phyloP scores from a whole-genome alignment of 768 basidiomycete species.

The Leucosporidium creatinivorum region DNA sequence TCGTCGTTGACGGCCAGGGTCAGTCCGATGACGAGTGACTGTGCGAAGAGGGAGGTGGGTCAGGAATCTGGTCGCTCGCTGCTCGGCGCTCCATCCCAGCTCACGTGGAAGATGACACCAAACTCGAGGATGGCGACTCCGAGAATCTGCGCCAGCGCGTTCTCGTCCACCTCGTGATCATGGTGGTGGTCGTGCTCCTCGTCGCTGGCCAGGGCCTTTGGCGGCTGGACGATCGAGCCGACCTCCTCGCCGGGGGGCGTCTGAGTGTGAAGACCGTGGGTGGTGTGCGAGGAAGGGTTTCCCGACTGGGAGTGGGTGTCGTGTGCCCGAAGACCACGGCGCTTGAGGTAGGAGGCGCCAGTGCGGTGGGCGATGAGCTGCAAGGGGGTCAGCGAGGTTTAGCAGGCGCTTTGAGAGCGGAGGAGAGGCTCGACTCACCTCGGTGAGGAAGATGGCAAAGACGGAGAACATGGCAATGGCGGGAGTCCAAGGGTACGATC shows the following conservation, averaged over 20 bases:
- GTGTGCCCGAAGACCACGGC: neutral
- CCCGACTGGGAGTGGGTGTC: neutral
- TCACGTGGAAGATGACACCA: conserved; percentile 38
- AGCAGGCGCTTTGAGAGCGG: too few species aligned
- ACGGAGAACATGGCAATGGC: neutral
- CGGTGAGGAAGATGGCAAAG: neutral
- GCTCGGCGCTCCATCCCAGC: too few species aligned
- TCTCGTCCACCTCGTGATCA: neutral
- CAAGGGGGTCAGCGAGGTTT: too few species aligned
- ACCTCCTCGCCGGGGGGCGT: too few species aligned
- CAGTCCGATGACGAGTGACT: conserved; percentile 25
- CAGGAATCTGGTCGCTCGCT: too few species aligned
- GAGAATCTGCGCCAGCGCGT: conserved; percentile 11
- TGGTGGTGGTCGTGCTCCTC: neutral
- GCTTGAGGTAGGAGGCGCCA: neutral
- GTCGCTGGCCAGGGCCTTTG: neutral
- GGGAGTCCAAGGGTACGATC: conserved; percentile 10
- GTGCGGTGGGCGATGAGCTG: neutral
- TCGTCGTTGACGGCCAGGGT: conserved; percentile 34
- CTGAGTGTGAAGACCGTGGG: neutral
- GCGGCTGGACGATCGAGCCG: too few species aligned
- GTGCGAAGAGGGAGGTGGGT: too few species aligned
- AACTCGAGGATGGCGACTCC: conserved; percentile 39
- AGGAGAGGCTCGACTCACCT: neutral
- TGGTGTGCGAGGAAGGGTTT: neutral